Conservation (phyloP, 169 alveolate species). For the Babesia sp. region DNA sequence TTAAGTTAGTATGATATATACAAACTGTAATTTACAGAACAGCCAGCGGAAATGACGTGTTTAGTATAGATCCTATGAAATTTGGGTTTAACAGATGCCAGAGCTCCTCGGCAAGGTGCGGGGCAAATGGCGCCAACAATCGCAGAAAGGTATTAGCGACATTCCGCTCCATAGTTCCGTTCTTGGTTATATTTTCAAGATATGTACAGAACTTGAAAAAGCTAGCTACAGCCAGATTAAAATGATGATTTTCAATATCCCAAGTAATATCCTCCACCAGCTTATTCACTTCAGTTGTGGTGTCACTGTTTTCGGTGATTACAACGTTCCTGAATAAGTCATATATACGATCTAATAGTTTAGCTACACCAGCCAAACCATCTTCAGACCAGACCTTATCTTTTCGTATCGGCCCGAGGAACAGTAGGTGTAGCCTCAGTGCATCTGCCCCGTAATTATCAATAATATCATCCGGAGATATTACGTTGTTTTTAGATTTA, state of each 20-base stretch:
- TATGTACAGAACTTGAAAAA: conserved; percentile 32
- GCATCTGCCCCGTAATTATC: conserved; percentile 83
- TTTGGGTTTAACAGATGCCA: conserved; percentile 61
- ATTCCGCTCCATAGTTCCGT: conserved; percentile 39
- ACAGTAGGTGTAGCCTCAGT: conserved; percentile 81
- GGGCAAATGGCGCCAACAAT: conserved; percentile 80
- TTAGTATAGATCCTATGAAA: background rate
- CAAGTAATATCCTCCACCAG: conserved; percentile 58
- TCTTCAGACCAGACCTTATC: conserved; percentile 75
- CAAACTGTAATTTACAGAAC: too few relatives aligned
- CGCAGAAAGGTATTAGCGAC: conserved; percentile 52
- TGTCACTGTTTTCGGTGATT: background rate
- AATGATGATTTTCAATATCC: conserved; percentile 65
- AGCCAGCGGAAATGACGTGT: conserved; percentile 5
- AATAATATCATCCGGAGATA: conserved; percentile 75
- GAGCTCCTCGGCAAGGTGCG: conserved; percentile 81
- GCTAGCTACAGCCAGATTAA: conserved; percentile 68
- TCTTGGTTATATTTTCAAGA: background rate
- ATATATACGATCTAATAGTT: conserved; percentile 41
- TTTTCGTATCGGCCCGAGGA: conserved; percentile 85
- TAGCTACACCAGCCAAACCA: conserved; percentile 71
- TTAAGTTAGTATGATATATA: background rate
- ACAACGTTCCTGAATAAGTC: conserved; percentile 37
- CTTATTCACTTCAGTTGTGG: conserved; percentile 7
- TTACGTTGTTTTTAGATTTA: conserved; percentile 83